phyloP scores from a whole-genome alignment of 1,284 basidiomycete genomes.

The Pisolithus thermaeus region DNA sequence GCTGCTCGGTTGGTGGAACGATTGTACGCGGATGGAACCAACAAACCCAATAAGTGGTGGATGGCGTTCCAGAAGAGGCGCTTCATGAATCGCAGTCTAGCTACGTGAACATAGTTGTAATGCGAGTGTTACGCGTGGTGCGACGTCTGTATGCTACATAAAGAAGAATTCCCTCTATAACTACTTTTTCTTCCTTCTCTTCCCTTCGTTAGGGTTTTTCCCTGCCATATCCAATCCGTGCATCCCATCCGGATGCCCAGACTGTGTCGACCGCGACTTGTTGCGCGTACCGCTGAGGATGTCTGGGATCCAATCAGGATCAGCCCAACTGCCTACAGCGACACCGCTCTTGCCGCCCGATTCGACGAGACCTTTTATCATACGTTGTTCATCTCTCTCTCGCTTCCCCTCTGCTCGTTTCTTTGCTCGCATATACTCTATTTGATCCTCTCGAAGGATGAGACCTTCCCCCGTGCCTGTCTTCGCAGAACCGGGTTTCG shows the following conservation, averaged over 20 bases:
- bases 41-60: constrained; percentile 99
- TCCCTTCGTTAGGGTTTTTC: constrained; percentile 76
- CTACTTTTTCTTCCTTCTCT: constrained; percentile 53
- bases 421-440: constrained; percentile 79
- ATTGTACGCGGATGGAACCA: constrained; percentile 81
- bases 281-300: constrained; percentile 73
- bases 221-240: constrained; percentile 77
- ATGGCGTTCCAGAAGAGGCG: constrained; percentile 98
- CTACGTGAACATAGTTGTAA: constrained; percentile 35
- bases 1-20: constrained; percentile 82
- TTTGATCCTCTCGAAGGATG: constrained; percentile 87
- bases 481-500: constrained; percentile 87
- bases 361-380: constrained; percentile 59
- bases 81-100: constrained; percentile 88
- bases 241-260: constrained; percentile 50
- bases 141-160: constrained; percentile 9
- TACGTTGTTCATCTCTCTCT: constrained; percentile 72
- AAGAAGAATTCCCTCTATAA: constrained; percentile 5
- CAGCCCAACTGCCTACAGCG: constrained; percentile 78
- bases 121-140: background rate
- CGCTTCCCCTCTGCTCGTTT: constrained; percentile 67
- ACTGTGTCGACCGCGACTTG: constrained; percentile 57
- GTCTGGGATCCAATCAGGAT: constrained; percentile 93
- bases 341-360: constrained; percentile 44
- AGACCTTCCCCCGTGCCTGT: constrained; percentile 74